Evolutionary conservation across 73 alveolate genomes (phyloP).

Genomic region (Paramecium biaurelia): DNA sequence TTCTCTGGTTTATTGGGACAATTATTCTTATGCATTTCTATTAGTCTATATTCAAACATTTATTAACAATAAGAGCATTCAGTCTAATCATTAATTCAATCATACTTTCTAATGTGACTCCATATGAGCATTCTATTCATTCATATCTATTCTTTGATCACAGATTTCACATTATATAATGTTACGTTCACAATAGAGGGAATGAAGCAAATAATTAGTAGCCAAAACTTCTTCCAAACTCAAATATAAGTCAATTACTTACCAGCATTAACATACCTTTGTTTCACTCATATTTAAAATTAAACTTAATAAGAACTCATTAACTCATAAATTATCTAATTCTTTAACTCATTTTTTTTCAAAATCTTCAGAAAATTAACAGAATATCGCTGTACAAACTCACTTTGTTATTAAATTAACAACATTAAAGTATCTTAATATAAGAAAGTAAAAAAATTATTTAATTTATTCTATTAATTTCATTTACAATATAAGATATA

Average conservation of each 20-base stretch:
- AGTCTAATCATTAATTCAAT: background rate
- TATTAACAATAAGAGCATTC: background rate
- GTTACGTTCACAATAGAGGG: slow-evolving; percentile 20
- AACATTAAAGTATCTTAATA: too few relatives aligned
- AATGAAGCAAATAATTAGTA: background rate
- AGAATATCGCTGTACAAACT: background rate
- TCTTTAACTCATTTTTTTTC: background rate
- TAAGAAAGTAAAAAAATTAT: too few relatives aligned
- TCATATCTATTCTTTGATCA: background rate
- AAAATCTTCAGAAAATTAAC: background rate
- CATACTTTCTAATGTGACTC: background rate
- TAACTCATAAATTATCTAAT: background rate
- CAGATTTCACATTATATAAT: slow-evolving; percentile 1
- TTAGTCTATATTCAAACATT: background rate
- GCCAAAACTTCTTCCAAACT: slow-evolving; percentile 16
- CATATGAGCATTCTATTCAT: background rate
- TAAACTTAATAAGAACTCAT: background rate
- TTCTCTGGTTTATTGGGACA: background rate
- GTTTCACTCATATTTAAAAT: background rate
- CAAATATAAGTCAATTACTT: background rate
- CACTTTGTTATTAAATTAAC: too few relatives aligned
- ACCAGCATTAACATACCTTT: background rate
- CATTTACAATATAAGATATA: too few relatives aligned
- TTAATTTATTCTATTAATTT: background rate
- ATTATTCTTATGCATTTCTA: background rate